These are phyloP conservation scores for Encephalitozoon cuniculi DNA, from an alignment of 371 early-diverging fungal genomes.

Conservation along the genomic window DNA sequence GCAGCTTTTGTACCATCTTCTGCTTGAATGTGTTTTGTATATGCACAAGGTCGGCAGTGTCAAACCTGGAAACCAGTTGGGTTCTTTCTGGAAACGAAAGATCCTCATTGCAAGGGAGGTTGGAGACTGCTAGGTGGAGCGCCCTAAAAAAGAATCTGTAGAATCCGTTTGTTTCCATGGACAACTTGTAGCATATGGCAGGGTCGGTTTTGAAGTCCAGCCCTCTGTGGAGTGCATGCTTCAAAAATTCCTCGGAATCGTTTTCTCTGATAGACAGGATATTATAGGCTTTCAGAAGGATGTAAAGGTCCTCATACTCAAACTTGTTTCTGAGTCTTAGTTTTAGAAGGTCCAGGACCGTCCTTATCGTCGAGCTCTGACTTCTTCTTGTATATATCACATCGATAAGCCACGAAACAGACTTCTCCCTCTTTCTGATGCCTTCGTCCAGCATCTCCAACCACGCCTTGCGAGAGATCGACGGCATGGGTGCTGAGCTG, in stretches of 20 bases:
- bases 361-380: not conserved
- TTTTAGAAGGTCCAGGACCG: not conserved
- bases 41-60: conserved; percentile 1
- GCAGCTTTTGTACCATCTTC: not conserved
- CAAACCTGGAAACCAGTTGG: not conserved
- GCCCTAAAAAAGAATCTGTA: conserved; percentile 6
- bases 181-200: not conserved
- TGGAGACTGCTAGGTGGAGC: not conserved
- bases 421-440: not conserved
- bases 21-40: conserved; percentile 8
- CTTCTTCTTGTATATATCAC: conserved; percentile 6
- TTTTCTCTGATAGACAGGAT: conserved; percentile 2
- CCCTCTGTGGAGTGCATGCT: not conserved
- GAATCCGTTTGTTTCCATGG: not conserved
- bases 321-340: not conserved
- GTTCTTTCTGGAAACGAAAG: not conserved
- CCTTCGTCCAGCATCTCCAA: not conserved
- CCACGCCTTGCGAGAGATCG: not conserved
- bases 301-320: conserved; percentile 10
- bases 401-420: conserved; percentile 18
- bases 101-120: not conserved
- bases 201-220: not conserved
- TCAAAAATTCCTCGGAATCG: not conserved
- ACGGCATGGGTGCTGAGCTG: not conserved
- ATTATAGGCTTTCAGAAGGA: conserved; percentile 24